phyloP scores from a whole-genome alignment of 257 asterid species.

The Marsdenia floribunda region DNA sequence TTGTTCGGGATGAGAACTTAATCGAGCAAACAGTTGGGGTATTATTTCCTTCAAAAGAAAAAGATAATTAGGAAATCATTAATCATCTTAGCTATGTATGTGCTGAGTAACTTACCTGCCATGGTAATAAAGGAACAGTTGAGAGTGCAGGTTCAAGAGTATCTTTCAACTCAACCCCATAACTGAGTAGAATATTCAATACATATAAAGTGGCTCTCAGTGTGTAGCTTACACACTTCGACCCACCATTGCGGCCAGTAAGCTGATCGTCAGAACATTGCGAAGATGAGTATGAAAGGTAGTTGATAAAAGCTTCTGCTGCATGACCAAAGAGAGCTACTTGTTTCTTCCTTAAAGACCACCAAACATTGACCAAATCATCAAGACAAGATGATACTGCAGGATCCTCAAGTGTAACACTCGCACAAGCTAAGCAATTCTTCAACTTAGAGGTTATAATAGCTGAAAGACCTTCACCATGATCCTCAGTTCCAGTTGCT shows the following conservation, averaged over 20 bases:
- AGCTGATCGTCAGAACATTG: conserved; percentile 54
- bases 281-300: conserved; percentile 75
- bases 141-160: conserved; percentile 77
- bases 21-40: conserved; percentile 90
- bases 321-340: conserved; percentile 89
- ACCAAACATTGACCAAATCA: conserved; percentile 69
- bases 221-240: conserved; percentile 56
- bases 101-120: conserved; percentile 66
- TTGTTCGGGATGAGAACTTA: conserved; percentile 90
- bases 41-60: conserved; percentile 68
- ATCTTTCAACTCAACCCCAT: conserved; percentile 81
- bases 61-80: conserved; percentile 31
- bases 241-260: conserved; percentile 47
- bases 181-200: conserved; percentile 79
- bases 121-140: conserved; percentile 83
- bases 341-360: conserved; percentile 81
- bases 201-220: conserved; percentile 81
- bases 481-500: conserved; percentile 68
- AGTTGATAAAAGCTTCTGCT: conserved; percentile 82
- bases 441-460: conserved; percentile 63
- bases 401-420: conserved; percentile 41
- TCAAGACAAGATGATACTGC: conserved; percentile 36
- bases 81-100: conserved; percentile 18
- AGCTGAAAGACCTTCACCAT: conserved; percentile 45
- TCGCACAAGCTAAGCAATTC: conserved; percentile 44